Evolutionary conservation across 1,139 yeast species (phyloP).

Genomic region (Debaryomyces udenii): DNA sequence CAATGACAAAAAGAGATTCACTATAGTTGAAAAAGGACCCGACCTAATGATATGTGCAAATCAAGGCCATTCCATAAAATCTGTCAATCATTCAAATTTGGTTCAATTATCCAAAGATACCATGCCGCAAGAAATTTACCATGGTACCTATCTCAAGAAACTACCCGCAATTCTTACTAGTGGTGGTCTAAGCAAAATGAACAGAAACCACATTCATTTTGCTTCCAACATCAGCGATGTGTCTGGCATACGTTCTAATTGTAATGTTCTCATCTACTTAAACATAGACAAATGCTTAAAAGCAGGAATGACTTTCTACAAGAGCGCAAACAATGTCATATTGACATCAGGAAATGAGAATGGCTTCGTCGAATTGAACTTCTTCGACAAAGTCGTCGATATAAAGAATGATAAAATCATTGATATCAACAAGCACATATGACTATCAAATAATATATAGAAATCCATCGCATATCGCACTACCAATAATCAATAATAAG

Average conservation of each 20-base stretch:
- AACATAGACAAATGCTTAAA: conserved; percentile 51
- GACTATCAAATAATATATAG: too few relatives aligned
- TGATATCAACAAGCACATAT: conserved; percentile 1
- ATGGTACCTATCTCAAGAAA: conserved; percentile 72
- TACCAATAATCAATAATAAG: too few relatives aligned
- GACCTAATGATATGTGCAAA: conserved; percentile 68
- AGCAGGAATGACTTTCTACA: conserved; percentile 57
- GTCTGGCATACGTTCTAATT: conserved; percentile 72
- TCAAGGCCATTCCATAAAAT: conserved; percentile 82
- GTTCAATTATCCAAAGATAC: conserved; percentile 25
- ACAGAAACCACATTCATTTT: conserved; percentile 83
- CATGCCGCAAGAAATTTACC: conserved; percentile 52
- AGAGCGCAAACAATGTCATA: conserved; percentile 75
- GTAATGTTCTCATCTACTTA: conserved; percentile 65
- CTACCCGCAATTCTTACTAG: conserved; percentile 50
- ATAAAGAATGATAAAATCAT: conserved; percentile 14
- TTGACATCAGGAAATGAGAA: conserved; percentile 61
- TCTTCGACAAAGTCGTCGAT: conserved; percentile 44
- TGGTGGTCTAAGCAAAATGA: conserved; percentile 71
- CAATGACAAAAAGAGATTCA: conserved; percentile 74
- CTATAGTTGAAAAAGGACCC: conserved; percentile 32
- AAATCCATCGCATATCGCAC: too few relatives aligned
- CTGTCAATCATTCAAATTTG: conserved; percentile 46
- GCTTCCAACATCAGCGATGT: conserved; percentile 41
- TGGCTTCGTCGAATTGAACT: conserved; percentile 54